Conservation (phyloP, 2,329 filamentous ascomycete species). For the Diplodia sapinea region DNA sequence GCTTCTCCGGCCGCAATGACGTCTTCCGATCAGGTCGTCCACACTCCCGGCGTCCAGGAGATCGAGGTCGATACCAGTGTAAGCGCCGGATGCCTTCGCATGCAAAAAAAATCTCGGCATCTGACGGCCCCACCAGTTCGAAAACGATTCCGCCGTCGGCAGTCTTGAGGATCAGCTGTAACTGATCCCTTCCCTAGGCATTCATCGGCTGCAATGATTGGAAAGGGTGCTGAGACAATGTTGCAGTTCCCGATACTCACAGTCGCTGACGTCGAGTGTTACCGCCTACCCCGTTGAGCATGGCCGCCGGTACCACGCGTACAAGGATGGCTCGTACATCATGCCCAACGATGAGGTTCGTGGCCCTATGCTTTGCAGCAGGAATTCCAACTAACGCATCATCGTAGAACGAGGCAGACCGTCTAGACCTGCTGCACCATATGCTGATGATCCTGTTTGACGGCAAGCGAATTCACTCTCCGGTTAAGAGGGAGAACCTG, state of each 20-base stretch:
- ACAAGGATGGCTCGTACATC: conserved; percentile 39
- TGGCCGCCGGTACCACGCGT: conserved; percentile 40
- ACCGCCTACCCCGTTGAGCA: conserved; percentile 37
- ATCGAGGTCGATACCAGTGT: not conserved
- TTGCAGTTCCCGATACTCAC: conserved; percentile 2
- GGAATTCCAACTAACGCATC: not conserved
- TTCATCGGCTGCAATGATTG: not conserved
- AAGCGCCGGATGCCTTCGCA: not conserved
- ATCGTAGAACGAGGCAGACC: conserved; percentile 41
- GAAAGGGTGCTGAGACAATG: not conserved
- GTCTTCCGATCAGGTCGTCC: not conserved
- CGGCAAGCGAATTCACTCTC: conserved; percentile 37
- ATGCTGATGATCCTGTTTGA: conserved; percentile 36
- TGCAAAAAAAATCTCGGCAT: not conserved
- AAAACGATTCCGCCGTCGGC: not conserved
- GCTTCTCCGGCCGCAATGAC: not conserved
- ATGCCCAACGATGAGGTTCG: conserved; percentile 37
- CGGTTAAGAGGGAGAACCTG: conserved; percentile 29
- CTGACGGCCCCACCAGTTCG: not conserved
- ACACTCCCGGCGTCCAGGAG: not conserved
- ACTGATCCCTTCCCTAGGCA: rapidly evolving
- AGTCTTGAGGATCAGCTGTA: conserved; percentile 12
- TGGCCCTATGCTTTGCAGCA: not conserved
- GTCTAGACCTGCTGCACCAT: conserved; percentile 42
- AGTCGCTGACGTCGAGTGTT: conserved; percentile 32